Conservation (phyloP, 371 early-diverging fungal genomes). For the Mortierella sp. region DNA sequence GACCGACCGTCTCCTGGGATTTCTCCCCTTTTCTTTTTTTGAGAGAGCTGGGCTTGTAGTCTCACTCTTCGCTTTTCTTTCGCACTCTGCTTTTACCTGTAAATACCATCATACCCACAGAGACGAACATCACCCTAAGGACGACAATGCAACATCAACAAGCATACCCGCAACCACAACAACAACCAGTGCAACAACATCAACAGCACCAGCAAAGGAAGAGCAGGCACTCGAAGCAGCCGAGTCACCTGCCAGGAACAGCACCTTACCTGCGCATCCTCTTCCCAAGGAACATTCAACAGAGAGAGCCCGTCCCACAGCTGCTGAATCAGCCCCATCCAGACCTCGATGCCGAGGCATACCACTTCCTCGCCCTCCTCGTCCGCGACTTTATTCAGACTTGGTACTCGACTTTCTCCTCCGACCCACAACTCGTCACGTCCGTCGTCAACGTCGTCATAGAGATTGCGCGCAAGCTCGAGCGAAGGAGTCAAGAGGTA, state of each 20-base stretch:
- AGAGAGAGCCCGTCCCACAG: conserved; percentile 52
- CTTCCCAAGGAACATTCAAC: conserved; percentile 52
- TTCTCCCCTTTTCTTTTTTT: not conserved
- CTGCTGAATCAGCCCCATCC: conserved; percentile 47
- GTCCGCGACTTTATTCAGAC: conserved; percentile 74
- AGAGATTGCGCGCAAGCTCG: conserved; percentile 62
- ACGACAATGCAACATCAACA: conserved; percentile 16
- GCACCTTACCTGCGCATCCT: conserved; percentile 53
- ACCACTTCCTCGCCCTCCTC: conserved; percentile 69
- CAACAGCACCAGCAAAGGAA: conserved; percentile 29
- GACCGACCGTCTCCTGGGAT: not conserved
- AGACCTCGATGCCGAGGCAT: conserved; percentile 69
- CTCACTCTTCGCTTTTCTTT: not conserved
- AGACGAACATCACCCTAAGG: not conserved
- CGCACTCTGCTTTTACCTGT: not conserved
- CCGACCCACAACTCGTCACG: conserved; percentile 66
- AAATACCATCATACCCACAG: not conserved
- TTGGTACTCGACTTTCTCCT: conserved; percentile 68
- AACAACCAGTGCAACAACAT: not conserved
- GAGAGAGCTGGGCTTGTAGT: not conserved
- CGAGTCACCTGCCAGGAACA: conserved; percentile 26
- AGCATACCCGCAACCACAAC: conserved; percentile 9
- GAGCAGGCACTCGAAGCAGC: conserved; percentile 22
- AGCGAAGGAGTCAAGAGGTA: conserved; percentile 63
- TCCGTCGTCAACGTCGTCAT: conserved; percentile 63